These are phyloP conservation scores for Brassica nigra DNA, from an alignment of 345 rosid species.

Conservation along the genomic window DNA sequence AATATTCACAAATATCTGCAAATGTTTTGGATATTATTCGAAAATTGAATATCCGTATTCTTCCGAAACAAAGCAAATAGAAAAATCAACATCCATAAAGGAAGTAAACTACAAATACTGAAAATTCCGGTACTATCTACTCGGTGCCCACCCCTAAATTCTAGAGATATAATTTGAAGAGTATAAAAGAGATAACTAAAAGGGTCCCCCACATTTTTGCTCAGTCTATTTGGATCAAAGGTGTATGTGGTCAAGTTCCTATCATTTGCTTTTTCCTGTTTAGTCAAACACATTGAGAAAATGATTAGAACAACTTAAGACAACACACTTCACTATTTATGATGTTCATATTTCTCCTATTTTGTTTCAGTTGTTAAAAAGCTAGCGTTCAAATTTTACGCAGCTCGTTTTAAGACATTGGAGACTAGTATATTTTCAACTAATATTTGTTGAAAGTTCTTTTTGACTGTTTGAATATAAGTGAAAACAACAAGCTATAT, in stretches of 20 bases:
- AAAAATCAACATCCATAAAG: too few relatives aligned
- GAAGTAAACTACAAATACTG: too few relatives aligned
- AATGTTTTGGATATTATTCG: too few relatives aligned
- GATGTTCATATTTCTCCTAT: background rate
- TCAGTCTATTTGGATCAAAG: constrained; percentile 29
- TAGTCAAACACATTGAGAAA: constrained; percentile 41
- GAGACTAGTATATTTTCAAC: background rate
- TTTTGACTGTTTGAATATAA: background rate
- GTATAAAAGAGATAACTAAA: constrained; percentile 2
- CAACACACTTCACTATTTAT: constrained; percentile 13
- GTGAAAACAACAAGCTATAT: background rate
- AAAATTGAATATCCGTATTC: too few relatives aligned
- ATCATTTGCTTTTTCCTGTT: constrained; percentile 40
- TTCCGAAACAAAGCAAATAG: too few relatives aligned
- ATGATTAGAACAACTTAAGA: constrained; percentile 28
- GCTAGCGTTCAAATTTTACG: background rate
- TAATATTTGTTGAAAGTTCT: background rate
- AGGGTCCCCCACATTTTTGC: constrained; percentile 29
- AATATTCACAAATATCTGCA: too few relatives aligned
- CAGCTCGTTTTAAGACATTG: background rate
- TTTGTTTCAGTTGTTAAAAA: background rate
- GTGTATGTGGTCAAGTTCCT: constrained; percentile 34
- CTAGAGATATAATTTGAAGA: constrained; percentile 6
- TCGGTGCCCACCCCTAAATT: too few relatives aligned
- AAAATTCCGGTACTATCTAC: too few relatives aligned